Conservation (phyloP, 2,329 filamentous ascomycete genomes). For the Thelonectria blattea region DNA sequence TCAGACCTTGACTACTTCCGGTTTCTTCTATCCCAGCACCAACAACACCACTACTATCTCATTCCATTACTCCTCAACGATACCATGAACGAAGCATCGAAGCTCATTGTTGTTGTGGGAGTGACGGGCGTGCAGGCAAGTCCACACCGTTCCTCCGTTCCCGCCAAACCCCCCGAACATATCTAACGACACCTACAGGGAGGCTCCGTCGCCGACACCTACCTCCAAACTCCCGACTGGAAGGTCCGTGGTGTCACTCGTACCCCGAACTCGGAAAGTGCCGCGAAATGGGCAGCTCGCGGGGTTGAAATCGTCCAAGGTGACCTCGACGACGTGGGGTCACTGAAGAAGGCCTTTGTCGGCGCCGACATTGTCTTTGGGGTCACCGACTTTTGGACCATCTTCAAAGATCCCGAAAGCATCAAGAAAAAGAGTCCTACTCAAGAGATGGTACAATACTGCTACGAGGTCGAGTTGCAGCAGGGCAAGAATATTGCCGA, state of each 20-base stretch:
- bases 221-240: conserved; percentile 17
- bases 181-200: conserved; percentile 14
- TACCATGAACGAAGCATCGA: neutral
- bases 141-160: neutral
- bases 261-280: conserved; percentile 1
- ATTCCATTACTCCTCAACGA: neutral
- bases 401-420: conserved; percentile 13
- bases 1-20: neutral
- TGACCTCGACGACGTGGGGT: conserved; percentile 14
- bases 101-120: conserved; percentile 10
- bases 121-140: conserved; percentile 14
- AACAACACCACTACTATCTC: neutral
- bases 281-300: conserved; percentile 2
- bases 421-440: conserved; percentile 2
- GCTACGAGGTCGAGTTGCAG: conserved; percentile 37
- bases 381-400: conserved; percentile 23
- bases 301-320: conserved; percentile 26
- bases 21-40: neutral
- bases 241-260: conserved; percentile 25
- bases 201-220: conserved; percentile 22
- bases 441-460: conserved; percentile 13
- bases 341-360: conserved; percentile 19
- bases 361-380: conserved; percentile 25
- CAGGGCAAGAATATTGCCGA: conserved; percentile 53
- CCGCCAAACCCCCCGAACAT: neutral